Base-by-base conservation (phyloP, 2,329 filamentous ascomycete species). In the Periconia sp. region DNA sequence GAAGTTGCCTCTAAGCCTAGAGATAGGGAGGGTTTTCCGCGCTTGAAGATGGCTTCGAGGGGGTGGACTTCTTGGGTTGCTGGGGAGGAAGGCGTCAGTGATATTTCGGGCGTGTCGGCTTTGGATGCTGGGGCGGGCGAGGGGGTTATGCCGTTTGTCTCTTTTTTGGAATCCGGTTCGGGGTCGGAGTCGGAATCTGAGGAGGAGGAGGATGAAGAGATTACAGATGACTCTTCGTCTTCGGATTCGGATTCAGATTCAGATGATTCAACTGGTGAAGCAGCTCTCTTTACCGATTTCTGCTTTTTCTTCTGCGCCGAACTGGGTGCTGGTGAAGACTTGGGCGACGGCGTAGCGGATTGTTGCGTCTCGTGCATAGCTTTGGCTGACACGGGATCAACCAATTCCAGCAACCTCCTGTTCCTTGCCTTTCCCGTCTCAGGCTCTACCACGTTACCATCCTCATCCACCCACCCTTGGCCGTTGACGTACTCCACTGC, bases 31-130 rank as follows among this genome's bases (percentile, higher is more conserved):
- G 58, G 62, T 48, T 84, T 81, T 0, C 84, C 75, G 5, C 85
- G 85, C 76, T 97, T 97, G 81, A 95, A 99, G 2, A 97, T 82
- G 0, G 91, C 91, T 77, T 97, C 92, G 1, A 97, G 82, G 0
- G 94, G 93, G 62, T 97, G 93, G 0, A 96, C 78, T 56, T 76
- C 71, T 64, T 73, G 76, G 31, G 61, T 58, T 13, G 53, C 54
- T 19, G 66, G 55, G 37, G 61, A 59, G 10, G 60, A 47, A 15
- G 61, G 53, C 7, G 60, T 57, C 10, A 67, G 18, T 9, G 51
- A 40, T 1, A 60, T 52, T 30, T 60, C 50, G 1, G 63, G 57
- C 2, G 57, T 52, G 18, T 55, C 51, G 18, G 53, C 56, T 18
- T 55, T 56, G 23, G 59, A 49, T 31, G 37, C 54, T 33, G 54